Conservation (phyloP, 176 grass and related monocot genomes). For the Aegilops longissima region DNA sequence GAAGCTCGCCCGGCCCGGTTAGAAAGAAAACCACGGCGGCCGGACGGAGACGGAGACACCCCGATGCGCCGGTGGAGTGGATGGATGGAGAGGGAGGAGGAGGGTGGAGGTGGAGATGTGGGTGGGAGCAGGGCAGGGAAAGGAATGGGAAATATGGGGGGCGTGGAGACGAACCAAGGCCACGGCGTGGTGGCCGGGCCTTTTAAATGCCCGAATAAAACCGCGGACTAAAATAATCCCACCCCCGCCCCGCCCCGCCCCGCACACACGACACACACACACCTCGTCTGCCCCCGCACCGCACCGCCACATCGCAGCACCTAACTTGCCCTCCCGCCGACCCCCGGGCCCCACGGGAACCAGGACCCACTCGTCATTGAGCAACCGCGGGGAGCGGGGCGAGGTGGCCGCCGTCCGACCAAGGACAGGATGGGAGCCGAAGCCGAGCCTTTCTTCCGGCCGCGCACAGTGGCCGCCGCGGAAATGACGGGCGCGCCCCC, state of each 20-base stretch:
- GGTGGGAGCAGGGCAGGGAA: background rate
- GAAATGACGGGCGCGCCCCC: background rate
- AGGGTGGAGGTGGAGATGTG: constrained; percentile 8
- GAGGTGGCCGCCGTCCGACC: background rate
- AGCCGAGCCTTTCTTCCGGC: background rate
- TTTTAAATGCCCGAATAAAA: constrained; percentile 59
- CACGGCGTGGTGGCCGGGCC: constrained; percentile 27
- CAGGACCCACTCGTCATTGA: fast-evolving
- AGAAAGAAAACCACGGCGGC: background rate
- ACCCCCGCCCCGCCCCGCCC: background rate
- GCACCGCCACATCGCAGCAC: background rate
- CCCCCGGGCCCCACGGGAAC: fast-evolving
- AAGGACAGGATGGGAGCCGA: background rate
- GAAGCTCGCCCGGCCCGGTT: no score
- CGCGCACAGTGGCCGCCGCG: background rate
- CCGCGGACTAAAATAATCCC: constrained; percentile 13
- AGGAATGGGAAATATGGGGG: constrained; percentile 11
- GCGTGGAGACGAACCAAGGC: constrained; percentile 13
- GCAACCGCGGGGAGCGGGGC: fast-evolving
- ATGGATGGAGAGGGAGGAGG: background rate
- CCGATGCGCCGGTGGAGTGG: no score
- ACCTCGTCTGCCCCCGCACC: background rate
- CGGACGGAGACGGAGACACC: no score
- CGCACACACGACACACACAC: constrained; percentile 34
- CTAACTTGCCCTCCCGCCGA: background rate